Percentiles rank a stretch among this genome's conserved stretches.
phyloP scores from a whole-genome alignment of 2,329 filamentous ascomycete genomes.

The Hymenoscyphus salicellus region DNA sequence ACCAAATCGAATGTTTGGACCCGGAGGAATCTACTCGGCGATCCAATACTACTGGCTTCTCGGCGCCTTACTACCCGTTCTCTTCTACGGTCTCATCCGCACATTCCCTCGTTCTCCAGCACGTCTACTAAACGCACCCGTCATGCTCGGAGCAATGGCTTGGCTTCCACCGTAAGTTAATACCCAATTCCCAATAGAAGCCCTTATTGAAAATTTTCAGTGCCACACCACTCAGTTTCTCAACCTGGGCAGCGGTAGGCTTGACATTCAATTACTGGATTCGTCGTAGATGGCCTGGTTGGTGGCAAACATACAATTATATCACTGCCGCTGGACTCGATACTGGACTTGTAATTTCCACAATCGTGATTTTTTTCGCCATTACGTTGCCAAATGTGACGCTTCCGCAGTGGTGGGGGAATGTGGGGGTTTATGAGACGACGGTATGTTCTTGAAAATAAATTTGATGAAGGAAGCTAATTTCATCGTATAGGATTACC shows the following conservation, averaged over 20 bases:
- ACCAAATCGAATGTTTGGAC: conserved; percentile 66
- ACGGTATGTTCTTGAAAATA: conserved; percentile 42
- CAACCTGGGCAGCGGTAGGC: conserved; percentile 65
- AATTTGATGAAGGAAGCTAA: not conserved
- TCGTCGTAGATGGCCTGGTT: conserved; percentile 61
- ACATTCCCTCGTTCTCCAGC: conserved; percentile 58
- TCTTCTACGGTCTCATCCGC: conserved; percentile 55
- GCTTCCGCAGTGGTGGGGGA: conserved; percentile 70
- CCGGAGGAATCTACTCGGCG: conserved; percentile 58
- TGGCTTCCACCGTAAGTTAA: conserved; percentile 39
- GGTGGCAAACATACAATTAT: conserved; percentile 79
- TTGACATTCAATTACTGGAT: conserved; percentile 67
- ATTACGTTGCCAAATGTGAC: conserved; percentile 61
- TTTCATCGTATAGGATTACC: conserved; percentile 11
- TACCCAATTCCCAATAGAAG: conserved; percentile 36
- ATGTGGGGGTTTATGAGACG: conserved; percentile 54
- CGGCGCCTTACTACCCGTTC: conserved; percentile 60
- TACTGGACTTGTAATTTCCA: conserved; percentile 63
- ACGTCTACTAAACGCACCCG: conserved; percentile 52
- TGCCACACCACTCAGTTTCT: conserved; percentile 70
- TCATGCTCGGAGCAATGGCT: conserved; percentile 42
- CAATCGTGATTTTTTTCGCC: conserved; percentile 68
- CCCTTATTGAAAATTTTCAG: conserved; percentile 5
- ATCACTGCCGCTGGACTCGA: conserved; percentile 70
- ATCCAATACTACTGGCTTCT: conserved; percentile 72